These are phyloP conservation scores for Pyrenochaeta sp. DNA, from an alignment of 2,329 filamentous ascomycete genomes.

Conservation along the genomic window DNA sequence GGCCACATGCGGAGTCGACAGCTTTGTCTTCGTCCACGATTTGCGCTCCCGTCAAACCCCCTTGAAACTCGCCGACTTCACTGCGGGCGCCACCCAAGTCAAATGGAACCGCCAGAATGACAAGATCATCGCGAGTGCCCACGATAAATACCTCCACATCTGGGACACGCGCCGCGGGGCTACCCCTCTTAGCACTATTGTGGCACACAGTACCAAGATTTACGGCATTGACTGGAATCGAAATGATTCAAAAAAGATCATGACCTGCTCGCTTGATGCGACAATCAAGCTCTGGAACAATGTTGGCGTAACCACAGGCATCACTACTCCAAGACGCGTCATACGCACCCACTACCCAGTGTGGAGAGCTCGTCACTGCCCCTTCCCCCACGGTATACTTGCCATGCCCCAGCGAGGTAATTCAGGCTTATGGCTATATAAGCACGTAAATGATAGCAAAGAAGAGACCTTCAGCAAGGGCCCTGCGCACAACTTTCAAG, in stretches of 20 bases:
- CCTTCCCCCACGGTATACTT: conserved; percentile 83
- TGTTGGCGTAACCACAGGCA: conserved; percentile 60
- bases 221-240: conserved; percentile 96
- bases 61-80: conserved; percentile 81
- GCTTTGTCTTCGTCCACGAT: conserved; percentile 93
- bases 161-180: conserved; percentile 88
- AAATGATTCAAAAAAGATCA: conserved; percentile 72
- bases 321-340: conserved; percentile 58
- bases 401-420: conserved; percentile 93
- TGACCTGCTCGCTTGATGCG: conserved; percentile 89
- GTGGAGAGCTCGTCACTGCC: conserved; percentile 89
- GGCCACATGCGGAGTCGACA: conserved; percentile 90
- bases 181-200: conserved; percentile 80
- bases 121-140: conserved; percentile 88
- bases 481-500: conserved; percentile 58
- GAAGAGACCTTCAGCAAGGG: conserved; percentile 33
- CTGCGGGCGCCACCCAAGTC: conserved; percentile 90
- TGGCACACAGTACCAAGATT: conserved; percentile 90
- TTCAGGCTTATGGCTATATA: conserved; percentile 84
- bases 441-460: conserved; percentile 61
- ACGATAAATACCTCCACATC: conserved; percentile 85
- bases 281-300: conserved; percentile 96
- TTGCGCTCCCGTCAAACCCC: conserved; percentile 62
- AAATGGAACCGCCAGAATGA: conserved; percentile 91
- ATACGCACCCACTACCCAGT: conserved; percentile 86